Evolutionary conservation across 768 basidiomycete genomes (phyloP).

Genomic region (Cubamyces lactineus): DNA sequence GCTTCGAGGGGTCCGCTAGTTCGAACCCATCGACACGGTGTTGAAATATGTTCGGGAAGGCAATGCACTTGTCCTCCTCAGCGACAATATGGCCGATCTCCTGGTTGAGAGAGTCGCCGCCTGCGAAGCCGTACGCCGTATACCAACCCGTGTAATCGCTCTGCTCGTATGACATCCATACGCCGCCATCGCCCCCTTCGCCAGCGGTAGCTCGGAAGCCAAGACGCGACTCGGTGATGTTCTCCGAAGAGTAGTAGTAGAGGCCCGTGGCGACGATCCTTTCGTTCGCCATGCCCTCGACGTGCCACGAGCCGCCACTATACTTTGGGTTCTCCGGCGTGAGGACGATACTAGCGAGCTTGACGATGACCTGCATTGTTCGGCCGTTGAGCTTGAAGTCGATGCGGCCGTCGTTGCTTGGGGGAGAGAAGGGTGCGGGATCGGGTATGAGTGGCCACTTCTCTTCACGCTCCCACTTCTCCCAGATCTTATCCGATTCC

Average conservation of each 20-base stretch:
- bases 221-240: slow-evolving; percentile 37
- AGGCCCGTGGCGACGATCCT: slow-evolving; percentile 16
- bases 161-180: background rate
- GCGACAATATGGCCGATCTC: slow-evolving; percentile 36
- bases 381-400: slow-evolving; percentile 15
- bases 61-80: slow-evolving; percentile 33
- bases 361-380: slow-evolving; percentile 43
- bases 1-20: slow-evolving; percentile 37
- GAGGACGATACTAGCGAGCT: slow-evolving; percentile 40
- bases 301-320: slow-evolving; percentile 40
- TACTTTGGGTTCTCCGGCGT: slow-evolving; percentile 9
- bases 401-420: background rate
- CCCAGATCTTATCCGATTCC: background rate
- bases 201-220: slow-evolving; percentile 35
- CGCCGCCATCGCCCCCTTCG: no score
- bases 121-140: slow-evolving; percentile 3
- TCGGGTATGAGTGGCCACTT: slow-evolving; percentile 2
- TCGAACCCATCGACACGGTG: slow-evolving; percentile 43
- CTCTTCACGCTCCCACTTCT: slow-evolving; percentile 1
- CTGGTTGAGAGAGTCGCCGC: slow-evolving; percentile 23
- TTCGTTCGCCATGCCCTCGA: slow-evolving; percentile 37
- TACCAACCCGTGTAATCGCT: background rate
- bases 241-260: slow-evolving; percentile 35
- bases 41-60: slow-evolving; percentile 44
- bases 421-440: background rate